Conservation (phyloP, 768 basidiomycete genomes). For the Psilocybe sp. region DNA sequence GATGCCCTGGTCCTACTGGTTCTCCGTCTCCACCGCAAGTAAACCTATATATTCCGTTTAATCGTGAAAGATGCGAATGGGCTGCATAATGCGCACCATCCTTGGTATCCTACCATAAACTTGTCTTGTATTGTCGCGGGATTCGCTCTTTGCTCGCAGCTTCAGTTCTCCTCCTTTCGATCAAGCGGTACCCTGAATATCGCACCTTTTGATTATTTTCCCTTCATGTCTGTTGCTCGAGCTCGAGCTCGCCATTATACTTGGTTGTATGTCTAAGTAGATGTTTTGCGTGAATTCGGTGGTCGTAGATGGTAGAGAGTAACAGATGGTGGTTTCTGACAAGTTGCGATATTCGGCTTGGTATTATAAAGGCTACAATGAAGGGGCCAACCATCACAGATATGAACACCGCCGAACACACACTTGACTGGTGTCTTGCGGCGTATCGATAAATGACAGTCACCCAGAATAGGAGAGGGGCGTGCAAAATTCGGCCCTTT, state of each 20-base stretch:
- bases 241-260: conserved; percentile 25
- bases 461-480: too few species aligned
- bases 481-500: too few species aligned
- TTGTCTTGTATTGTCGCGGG: conserved; percentile 81
- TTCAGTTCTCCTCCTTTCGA: not conserved
- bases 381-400: too few species aligned
- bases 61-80: not conserved
- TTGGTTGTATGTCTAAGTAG: not conserved
- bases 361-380: too few species aligned
- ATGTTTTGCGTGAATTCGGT: too few species aligned
- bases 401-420: too few species aligned
- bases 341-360: too few species aligned
- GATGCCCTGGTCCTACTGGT: conserved; percentile 69
- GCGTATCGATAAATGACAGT: too few species aligned
- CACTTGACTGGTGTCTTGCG: too few species aligned
- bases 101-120: conserved; percentile 84
- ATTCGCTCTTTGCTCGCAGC: conserved; percentile 48
- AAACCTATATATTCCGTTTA: conserved; percentile 46
- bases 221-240: conserved; percentile 17
- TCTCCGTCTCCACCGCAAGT: conserved; percentile 68
- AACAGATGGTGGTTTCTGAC: too few species aligned
- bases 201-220: conserved; percentile 42
- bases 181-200: not conserved
- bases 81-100: conserved; percentile 51
- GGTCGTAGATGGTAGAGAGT: too few species aligned